phyloP scores from a whole-genome alignment of 805 yeast species.

The Myxozyma mucilagina region DNA sequence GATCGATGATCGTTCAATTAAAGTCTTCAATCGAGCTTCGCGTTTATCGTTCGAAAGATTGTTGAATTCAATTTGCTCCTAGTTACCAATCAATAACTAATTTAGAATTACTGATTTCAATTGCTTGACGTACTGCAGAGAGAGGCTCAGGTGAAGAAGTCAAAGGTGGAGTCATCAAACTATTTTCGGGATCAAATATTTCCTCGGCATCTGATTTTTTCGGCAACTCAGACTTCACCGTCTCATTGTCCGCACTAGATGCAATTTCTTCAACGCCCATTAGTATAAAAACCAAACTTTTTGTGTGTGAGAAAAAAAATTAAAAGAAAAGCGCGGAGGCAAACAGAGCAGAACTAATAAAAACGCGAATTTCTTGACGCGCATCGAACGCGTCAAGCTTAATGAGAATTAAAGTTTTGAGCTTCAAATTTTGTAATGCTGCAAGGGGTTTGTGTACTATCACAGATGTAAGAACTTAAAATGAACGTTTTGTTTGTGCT shows the following conservation, averaged over 20 bases:
- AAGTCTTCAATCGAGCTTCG: conserved; percentile 62
- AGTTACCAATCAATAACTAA: neutral
- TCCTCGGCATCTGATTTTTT: neutral
- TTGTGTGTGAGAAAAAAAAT: neutral
- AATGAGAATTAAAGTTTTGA: neutral
- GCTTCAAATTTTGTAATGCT: too few relatives aligned
- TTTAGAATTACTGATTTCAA: neutral
- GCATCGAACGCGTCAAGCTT: neutral
- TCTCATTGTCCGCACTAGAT: neutral
- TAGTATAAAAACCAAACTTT: neutral
- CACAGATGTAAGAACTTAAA: too few relatives aligned
- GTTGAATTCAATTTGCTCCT: conserved; percentile 39
- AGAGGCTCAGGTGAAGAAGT: conserved; percentile 29
- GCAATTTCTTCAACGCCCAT: neutral
- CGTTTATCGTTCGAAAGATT: conserved; percentile 55
- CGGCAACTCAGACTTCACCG: neutral
- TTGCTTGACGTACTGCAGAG: neutral
- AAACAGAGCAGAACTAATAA: neutral
- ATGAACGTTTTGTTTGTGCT: too few relatives aligned
- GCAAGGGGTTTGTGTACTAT: too few relatives aligned
- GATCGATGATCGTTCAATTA: conserved; percentile 84
- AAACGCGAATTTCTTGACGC: neutral
- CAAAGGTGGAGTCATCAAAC: conserved; percentile 19
- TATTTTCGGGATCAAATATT: neutral
- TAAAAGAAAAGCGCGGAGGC: neutral